Evolutionary conservation across 495 filamentous ascomycete species (phyloP), one percentile per base, ranked within the genome.

Genomic region (Neurospora discreta): DNA sequence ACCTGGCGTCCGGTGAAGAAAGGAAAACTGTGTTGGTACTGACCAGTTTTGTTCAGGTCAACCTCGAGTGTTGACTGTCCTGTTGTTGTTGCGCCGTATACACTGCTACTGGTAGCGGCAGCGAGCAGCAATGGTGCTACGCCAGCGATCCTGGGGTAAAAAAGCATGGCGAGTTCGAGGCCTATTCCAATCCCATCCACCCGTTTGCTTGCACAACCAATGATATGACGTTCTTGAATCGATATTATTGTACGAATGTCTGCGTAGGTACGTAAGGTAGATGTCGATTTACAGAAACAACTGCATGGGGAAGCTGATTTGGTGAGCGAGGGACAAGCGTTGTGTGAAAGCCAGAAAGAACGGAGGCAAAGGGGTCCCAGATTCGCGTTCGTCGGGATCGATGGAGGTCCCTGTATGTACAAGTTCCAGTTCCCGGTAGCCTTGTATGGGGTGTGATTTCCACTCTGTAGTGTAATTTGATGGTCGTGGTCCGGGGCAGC

Each of bases 21-120:
- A 58, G 39, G 42, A 44, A 38, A 38, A 8, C 5, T 38, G 7
- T 5, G 38, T 38, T 58, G 15, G 26, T 36, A 73, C 69, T 23
- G 68, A 76, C 75, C 73, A 36, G 65, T 36, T 3, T 69, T 68
- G 40, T 73, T 58, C 15, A 76, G 71, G 46, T 76, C 43, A 38
- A 76, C 75, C 40, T 76, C 23, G 36, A 76, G 39, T 60, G 69
- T 58, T 26, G n/a, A n/a, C n/a, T 46, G 43, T 46, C 5, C 43
- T 46, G 43, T 46, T 46, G 43, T 52, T 52, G 30, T 33, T 46
- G 41, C 26, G 23, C 43, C 69, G 42, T 39, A 36, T 58, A 39
- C 13, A 60, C 23, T 60, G 26, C 52, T 60, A 60, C 23, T 60
- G 26, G 26, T 60, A 33, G 52, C 52, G 26, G 52, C 52, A 18